Evolutionary conservation across 1,284 basidiomycete species (phyloP).

Genomic region (Cerrena zonata): DNA sequence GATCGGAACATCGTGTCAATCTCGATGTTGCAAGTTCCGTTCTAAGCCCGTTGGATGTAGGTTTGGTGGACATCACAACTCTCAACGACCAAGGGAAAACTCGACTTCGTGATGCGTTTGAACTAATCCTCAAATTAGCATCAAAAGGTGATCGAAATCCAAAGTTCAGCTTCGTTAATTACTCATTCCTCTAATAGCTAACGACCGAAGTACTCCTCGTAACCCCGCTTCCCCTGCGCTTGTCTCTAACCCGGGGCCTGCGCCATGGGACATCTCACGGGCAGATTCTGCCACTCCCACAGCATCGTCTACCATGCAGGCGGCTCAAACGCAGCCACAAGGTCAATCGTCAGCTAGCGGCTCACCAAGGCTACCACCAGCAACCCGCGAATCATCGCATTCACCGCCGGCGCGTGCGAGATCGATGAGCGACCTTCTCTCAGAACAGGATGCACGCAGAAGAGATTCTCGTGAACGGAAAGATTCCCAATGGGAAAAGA

Average conservation of each 20-base stretch:
- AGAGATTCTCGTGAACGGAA: not conserved
- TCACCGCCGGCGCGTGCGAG: slow-evolving; percentile 37
- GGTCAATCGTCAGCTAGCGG: not conserved
- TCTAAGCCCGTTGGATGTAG: slow-evolving; percentile 53
- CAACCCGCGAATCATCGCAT: slow-evolving; percentile 3
- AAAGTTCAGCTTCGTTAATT: no score
- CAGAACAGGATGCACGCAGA: slow-evolving; percentile 33
- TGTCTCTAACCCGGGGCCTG: slow-evolving; percentile 34
- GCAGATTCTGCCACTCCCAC: slow-evolving; percentile 47
- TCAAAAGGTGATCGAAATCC: slow-evolving; percentile 25
- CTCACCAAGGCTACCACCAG: not conserved
- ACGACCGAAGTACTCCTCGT: not conserved
- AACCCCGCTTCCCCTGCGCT: slow-evolving; percentile 61
- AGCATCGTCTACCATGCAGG: slow-evolving; percentile 33
- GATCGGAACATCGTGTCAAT: slow-evolving; percentile 52
- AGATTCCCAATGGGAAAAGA: slow-evolving; percentile 3
- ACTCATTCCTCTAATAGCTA: no score
- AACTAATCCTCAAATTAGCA: slow-evolving; percentile 48
- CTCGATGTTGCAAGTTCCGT: slow-evolving; percentile 45
- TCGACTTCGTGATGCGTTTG: slow-evolving; percentile 62
- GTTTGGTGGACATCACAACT: slow-evolving; percentile 61
- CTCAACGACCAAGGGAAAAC: slow-evolving; percentile 46
- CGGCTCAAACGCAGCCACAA: slow-evolving; percentile 16
- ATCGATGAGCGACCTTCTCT: slow-evolving; percentile 52
- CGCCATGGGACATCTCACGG: slow-evolving; percentile 49